Evolutionary conservation across 768 basidiomycete species (phyloP).

Genomic region (Pulveroboletus sp.): DNA sequence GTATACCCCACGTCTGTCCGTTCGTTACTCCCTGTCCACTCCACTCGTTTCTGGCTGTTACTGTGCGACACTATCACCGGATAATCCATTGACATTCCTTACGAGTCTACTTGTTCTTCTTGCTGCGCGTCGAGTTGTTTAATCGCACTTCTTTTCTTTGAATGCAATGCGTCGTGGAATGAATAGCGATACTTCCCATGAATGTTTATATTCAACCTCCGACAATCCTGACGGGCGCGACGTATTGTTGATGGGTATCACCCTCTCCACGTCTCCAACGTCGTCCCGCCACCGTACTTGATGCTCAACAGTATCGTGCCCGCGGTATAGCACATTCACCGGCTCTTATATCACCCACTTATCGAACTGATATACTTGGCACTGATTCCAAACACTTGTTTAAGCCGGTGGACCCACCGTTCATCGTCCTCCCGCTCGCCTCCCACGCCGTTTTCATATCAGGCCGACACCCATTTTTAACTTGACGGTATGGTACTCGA

Average conservation of each 20-base stretch:
- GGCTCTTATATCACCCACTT: background rate
- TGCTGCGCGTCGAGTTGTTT: slow-evolving; percentile 21
- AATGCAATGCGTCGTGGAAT: slow-evolving; percentile 6
- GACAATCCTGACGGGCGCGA: slow-evolving; percentile 16
- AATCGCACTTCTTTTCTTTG: slow-evolving; percentile 14
- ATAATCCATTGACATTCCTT: slow-evolving; percentile 37
- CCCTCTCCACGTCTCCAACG: slow-evolving; percentile 7
- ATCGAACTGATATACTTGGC: slow-evolving; percentile 15
- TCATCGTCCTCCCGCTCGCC: background rate
- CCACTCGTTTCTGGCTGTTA: slow-evolving; percentile 31
- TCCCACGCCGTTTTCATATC: background rate
- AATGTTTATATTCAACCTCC: slow-evolving; percentile 26
- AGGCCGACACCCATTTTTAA: slow-evolving; percentile 1
- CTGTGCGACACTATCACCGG: slow-evolving; percentile 32
- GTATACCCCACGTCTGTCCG: slow-evolving; percentile 33
- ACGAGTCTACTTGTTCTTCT: slow-evolving; percentile 29
- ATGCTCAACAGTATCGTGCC: slow-evolving; percentile 8
- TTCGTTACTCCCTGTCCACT: slow-evolving; percentile 33
- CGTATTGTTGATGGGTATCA: slow-evolving; percentile 5
- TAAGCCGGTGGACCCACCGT: slow-evolving; percentile 2
- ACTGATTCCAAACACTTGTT: slow-evolving; percentile 10
- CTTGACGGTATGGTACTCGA: slow-evolving; percentile 27
- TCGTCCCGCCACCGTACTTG: slow-evolving; percentile 3
- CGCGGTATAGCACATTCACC: slow-evolving; percentile 7
- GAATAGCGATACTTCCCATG: slow-evolving; percentile 3